A percentile compares a stretch with the other conserved stretches of the same genome.
phyloP scores from a whole-genome alignment of 2,329 filamentous ascomycete species.

The Falciphora oryzae region DNA sequence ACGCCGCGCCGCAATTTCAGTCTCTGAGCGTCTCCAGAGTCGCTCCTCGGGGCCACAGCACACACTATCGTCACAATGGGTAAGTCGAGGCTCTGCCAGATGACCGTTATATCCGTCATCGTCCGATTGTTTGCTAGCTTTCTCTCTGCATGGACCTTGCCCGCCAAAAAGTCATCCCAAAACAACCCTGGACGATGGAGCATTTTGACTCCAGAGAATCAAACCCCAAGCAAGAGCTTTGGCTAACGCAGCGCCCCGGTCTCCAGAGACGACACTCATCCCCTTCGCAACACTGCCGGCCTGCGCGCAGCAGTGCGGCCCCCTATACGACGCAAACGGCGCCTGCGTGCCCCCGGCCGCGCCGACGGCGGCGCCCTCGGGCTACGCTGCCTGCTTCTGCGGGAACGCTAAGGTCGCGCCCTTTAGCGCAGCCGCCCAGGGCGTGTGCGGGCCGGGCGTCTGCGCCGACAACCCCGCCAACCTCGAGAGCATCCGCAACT shows the following conservation, averaged over 20 bases:
- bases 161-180: neutral
- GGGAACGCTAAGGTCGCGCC: conserved; percentile 50
- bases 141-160: neutral
- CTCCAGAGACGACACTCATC: conserved; percentile 38
- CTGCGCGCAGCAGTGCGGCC: conserved; percentile 54
- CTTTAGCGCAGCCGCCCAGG: conserved; percentile 46
- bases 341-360: conserved; percentile 59
- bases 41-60: neutral
- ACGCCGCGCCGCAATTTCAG: neutral
- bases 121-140: neutral
- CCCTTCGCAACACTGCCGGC: conserved; percentile 54
- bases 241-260: neutral
- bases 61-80: neutral
- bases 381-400: conserved; percentile 71
- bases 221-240: neutral
- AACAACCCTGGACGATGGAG: neutral
- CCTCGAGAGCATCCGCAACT: conserved; percentile 54
- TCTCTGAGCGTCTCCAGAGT: neutral
- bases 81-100: neutral
- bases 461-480: conserved; percentile 47
- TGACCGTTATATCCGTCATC: neutral
- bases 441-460: conserved; percentile 52
- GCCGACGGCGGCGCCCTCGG: conserved; percentile 39
- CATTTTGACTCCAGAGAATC: neutral
- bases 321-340: conserved; percentile 64